Conservation (phyloP, 164 flowering plant species). For the Chloranthus sessilifolius region DNA sequence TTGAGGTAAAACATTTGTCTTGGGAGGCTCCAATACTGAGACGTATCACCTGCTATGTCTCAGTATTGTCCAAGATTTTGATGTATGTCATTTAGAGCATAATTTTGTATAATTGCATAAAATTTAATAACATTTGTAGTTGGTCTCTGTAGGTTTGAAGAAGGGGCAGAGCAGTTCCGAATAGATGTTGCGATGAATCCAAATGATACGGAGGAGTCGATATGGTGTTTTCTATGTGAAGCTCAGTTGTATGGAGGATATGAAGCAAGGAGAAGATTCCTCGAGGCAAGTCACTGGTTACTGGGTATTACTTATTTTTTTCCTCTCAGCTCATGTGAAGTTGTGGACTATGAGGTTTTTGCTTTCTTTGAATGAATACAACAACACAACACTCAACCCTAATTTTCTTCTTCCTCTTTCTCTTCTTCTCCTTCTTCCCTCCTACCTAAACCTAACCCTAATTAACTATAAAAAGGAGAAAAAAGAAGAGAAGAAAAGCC, state of each 20-base stretch:
- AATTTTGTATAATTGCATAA: not conserved
- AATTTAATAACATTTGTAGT: not conserved
- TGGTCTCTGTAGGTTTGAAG: constrained; percentile 56
- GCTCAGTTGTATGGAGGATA: constrained; percentile 74
- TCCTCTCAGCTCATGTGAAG: not conserved
- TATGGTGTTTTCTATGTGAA: constrained; percentile 98
- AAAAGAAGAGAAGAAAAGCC: too few relatives aligned
- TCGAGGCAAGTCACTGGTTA: constrained; percentile 44
- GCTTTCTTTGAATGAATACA: not conserved
- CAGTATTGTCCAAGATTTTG: too few relatives aligned
- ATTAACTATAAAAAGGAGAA: too few relatives aligned
- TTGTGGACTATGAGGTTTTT: not conserved
- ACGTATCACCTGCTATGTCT: too few relatives aligned
- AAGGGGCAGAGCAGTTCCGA: constrained; percentile 94
- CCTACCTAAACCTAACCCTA: too few relatives aligned
- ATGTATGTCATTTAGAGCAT: not conserved
- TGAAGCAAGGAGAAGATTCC: constrained; percentile 71
- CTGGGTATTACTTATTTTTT: constrained; percentile 6
- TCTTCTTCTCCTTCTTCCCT: too few relatives aligned
- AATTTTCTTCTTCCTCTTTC: too few relatives aligned
- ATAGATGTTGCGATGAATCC: constrained; percentile 95
- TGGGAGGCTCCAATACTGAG: too few relatives aligned
- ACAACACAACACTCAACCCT: too few relatives aligned
- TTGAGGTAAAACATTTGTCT: too few relatives aligned
- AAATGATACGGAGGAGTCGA: constrained; percentile 95